Evolutionary conservation across 2,329 filamentous ascomycete genomes (phyloP), one percentile per base, ranked within the genome.

Genomic region (Nemania bipapillata): DNA sequence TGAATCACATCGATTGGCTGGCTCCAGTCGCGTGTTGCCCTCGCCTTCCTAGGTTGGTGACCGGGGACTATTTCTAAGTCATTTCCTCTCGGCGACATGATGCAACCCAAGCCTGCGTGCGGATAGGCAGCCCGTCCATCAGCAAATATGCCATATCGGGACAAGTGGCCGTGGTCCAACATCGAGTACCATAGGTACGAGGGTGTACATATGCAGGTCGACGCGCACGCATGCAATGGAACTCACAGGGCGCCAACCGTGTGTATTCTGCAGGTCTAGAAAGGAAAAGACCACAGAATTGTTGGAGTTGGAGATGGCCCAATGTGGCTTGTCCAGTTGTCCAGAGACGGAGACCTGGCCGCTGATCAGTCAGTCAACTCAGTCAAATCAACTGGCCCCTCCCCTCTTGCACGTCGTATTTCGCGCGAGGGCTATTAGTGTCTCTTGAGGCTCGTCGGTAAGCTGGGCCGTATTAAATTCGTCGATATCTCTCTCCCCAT

Each of bases 381-480:
- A n/a, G n/a, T n/a, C n/a, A n/a, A n/a, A 12, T 49, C 12, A 15
- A 45, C 3, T n/a, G 11, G 3, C 40, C 15, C 20, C 15, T 17
- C 15, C 40, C 17, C 17, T 45, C 17, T 45, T n/a, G 4, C 15
- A 2, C 15, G 17, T n/a, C 15, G 40, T n/a, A 45, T 45, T 45
- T 45, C 40, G 11, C 17, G 22, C 47, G 8, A 24, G 32, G 22
- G 32, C 47, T 24, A n/a, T n/a, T n/a, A n/a, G 47, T 62, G 8
- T 8, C 17, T 24, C 50, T 12, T 4, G 4, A 49, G n/a, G 45
- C 32, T 32, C 17, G 9, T 40, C 30, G 45, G 57, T 45, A 37
- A 12, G 35, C 8, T 20, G 9, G 42, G n/a, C 24, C 40, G 30
- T 59, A 60, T 52, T 61, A 61, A 61, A 61, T 4, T 4, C n/a